Conservation (phyloP, 306 rosid genomes). For the Vigna angularis region DNA sequence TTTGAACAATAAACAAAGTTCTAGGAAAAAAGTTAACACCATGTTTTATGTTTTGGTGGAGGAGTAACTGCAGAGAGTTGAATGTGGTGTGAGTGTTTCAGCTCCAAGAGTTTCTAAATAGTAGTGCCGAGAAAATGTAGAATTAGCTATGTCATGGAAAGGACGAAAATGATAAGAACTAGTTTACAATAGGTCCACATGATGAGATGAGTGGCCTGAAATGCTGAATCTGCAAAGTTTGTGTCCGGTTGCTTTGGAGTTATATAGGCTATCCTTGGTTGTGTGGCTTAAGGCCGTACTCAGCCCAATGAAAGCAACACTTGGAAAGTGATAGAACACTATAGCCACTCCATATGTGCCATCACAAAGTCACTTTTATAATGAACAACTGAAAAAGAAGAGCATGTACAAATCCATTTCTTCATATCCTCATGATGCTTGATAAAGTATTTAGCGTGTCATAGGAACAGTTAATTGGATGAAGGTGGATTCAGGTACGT, state of each 20-base stretch:
- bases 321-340: conserved; percentile 46
- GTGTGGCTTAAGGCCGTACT: conserved; percentile 47
- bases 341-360: conserved; percentile 27
- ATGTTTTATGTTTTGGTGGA: conserved; percentile 45
- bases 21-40: conserved; percentile 54
- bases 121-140: conserved; percentile 27
- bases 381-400: conserved; percentile 10
- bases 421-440: conserved; percentile 23
- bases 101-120: conserved; percentile 6
- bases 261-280: conserved; percentile 24
- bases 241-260: conserved; percentile 37
- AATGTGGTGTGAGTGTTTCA: conserved; percentile 17
- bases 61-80: conserved; percentile 1
- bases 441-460: conserved; percentile 6
- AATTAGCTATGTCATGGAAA: conserved; percentile 33
- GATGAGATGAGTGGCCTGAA: conserved; percentile 45
- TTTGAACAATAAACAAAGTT: conserved; percentile 2
- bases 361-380: conserved; percentile 40
- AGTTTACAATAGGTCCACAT: conserved; percentile 48
- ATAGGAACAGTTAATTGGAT: not conserved
- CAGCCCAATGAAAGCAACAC: conserved; percentile 24
- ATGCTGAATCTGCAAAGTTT: conserved; percentile 23
- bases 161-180: conserved; percentile 34
- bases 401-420: not conserved
- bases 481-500: conserved; percentile 14